Conservation (phyloP, 1,284 basidiomycete genomes). For the Melampsora larici-populina region DNA sequence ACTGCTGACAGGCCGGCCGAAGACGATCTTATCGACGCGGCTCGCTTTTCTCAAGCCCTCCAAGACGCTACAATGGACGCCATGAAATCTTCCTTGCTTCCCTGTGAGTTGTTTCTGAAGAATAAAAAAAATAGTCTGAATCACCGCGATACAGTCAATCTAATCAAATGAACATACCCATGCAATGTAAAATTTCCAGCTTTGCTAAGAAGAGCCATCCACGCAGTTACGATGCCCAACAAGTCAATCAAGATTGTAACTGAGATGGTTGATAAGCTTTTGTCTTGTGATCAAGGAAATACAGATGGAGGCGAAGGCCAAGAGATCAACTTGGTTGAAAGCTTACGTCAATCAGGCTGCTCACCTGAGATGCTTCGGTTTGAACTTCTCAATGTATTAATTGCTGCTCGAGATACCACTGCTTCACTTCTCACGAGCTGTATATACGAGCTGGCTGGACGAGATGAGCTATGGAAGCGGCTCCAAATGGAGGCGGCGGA, state of each 20-base stretch:
- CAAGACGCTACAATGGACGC: slow-evolving; percentile 3
- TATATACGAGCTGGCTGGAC: slow-evolving; percentile 63
- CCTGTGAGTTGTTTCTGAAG: too few relatives aligned
- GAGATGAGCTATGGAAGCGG: slow-evolving; percentile 61
- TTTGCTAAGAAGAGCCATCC: too few relatives aligned
- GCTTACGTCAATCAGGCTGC: slow-evolving; percentile 28
- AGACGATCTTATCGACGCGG: background rate
- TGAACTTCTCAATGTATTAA: slow-evolving; percentile 67
- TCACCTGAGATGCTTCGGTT: slow-evolving; percentile 60
- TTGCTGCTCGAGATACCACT: slow-evolving; percentile 69
- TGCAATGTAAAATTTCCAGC: too few relatives aligned
- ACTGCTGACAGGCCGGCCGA: slow-evolving; percentile 9
- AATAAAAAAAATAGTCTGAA: too few relatives aligned
- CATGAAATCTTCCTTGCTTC: too few relatives aligned
- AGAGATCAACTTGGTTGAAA: slow-evolving; percentile 22
- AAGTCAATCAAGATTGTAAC: too few relatives aligned
- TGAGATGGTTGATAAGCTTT: too few relatives aligned
- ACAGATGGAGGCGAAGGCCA: background rate
- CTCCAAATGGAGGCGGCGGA: slow-evolving; percentile 57
- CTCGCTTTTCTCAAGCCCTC: slow-evolving; percentile 32
- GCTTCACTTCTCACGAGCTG: slow-evolving; percentile 64
- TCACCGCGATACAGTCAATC: too few relatives aligned
- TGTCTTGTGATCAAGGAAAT: too few relatives aligned
- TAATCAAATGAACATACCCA: too few relatives aligned
- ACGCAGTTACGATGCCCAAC: too few relatives aligned